phyloP scores from a whole-genome alignment of 164 flowering plant species.

The Vitis amurensis region DNA sequence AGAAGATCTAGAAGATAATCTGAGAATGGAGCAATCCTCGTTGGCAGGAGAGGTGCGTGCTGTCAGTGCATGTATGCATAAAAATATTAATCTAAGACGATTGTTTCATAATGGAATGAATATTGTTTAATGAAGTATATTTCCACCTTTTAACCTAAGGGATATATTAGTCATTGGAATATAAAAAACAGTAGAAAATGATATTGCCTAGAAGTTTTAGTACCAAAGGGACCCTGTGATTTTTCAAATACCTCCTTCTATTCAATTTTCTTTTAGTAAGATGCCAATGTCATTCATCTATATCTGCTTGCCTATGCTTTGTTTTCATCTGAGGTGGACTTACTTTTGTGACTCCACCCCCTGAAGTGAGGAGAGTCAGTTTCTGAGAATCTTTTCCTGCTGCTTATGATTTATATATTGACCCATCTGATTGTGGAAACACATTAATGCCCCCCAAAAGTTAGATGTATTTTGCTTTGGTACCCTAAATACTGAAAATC shows the following conservation, averaged over 20 bases:
- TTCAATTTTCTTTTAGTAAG: background rate
- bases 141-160: background rate
- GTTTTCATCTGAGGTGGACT: too few species aligned
- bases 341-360: too few species aligned
- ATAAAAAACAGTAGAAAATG: background rate
- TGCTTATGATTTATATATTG: too few species aligned
- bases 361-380: too few species aligned
- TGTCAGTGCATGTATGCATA: background rate
- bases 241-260: background rate
- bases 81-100: too few species aligned
- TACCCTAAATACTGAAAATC: too few species aligned
- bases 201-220: background rate
- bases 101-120: background rate
- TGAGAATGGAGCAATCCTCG: conserved; percentile 45
- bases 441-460: too few species aligned
- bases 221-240: background rate
- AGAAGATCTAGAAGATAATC: conserved; percentile 40
- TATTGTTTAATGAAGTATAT: background rate
- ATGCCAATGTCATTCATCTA: background rate
- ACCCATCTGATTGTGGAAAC: too few species aligned
- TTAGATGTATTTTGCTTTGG: too few species aligned
- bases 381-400: too few species aligned
- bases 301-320: too few species aligned
- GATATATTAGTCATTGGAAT: background rate
- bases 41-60: conserved; percentile 42